A percentile compares a stretch with the other conserved stretches of the same genome.
These are phyloP conservation scores for Hericium alpestre DNA, from an alignment of 768 basidiomycete genomes.

Conservation along the genomic window DNA sequence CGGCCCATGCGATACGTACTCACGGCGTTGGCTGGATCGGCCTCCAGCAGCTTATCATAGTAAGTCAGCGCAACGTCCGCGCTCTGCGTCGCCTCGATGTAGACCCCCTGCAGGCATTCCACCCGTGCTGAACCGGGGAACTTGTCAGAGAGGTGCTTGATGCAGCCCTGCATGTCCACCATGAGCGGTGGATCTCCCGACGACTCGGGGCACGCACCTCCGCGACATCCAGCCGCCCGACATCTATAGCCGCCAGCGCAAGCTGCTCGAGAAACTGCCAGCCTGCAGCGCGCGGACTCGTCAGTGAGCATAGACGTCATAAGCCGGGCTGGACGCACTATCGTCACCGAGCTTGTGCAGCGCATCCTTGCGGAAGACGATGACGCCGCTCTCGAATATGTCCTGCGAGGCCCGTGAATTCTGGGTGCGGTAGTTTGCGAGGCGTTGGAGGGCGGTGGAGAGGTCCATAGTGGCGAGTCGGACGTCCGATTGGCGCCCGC, in stretches of 20 bases:
- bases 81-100: conserved; percentile 60
- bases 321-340: conserved; percentile 14
- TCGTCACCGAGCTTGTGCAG: conserved; percentile 23
- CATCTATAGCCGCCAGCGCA: conserved; percentile 65
- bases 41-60: conserved; percentile 51
- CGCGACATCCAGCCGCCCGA: conserved; percentile 61
- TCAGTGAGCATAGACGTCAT: background rate
- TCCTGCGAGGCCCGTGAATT: conserved; percentile 23
- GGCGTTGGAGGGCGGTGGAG: conserved; percentile 22
- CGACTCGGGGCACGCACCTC: conserved; percentile 41
- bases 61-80: conserved; percentile 47
- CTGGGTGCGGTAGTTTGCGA: conserved; percentile 24
- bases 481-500: no score
- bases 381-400: conserved; percentile 22
- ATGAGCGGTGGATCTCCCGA: background rate
- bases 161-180: conserved; percentile 37
- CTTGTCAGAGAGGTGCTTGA: conserved; percentile 47
- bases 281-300: conserved; percentile 28
- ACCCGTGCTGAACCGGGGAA: conserved; percentile 78
- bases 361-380: conserved; percentile 20
- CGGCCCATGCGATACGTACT: conserved; percentile 18
- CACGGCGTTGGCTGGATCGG: conserved; percentile 64
- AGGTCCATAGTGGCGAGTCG: conserved; percentile 19
- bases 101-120: conserved; percentile 65
- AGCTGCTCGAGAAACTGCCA: conserved; percentile 81